Percentiles rank a stretch among this genome's conserved stretches.
Conservation (phyloP, 2,329 filamentous ascomycete species). For the Dactylellina parvicollis region DNA sequence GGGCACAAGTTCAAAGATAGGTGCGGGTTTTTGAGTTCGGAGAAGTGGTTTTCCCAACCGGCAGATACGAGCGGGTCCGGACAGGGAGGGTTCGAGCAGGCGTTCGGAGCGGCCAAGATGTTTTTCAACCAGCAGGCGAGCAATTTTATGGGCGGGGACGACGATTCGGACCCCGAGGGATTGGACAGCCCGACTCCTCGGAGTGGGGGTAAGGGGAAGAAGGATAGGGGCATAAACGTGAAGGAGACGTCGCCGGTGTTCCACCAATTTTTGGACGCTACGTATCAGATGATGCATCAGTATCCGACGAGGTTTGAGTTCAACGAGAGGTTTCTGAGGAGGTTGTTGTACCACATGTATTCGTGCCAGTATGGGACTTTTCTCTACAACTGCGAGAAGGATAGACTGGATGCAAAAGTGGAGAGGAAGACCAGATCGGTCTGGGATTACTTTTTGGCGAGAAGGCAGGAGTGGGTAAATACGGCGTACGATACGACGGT, state of each 20-base stretch:
- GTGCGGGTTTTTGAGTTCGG: slow-evolving; percentile 85
- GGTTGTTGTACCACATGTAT: slow-evolving; percentile 91
- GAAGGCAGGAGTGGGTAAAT: slow-evolving; percentile 83
- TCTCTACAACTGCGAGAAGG: slow-evolving; percentile 92
- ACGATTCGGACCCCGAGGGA: slow-evolving; percentile 71
- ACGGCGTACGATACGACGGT: slow-evolving; percentile 77
- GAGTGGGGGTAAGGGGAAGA: slow-evolving; percentile 55
- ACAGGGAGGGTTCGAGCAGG: slow-evolving; percentile 76
- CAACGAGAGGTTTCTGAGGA: slow-evolving; percentile 89
- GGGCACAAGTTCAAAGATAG: slow-evolving; percentile 96
- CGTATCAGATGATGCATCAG: slow-evolving; percentile 88
- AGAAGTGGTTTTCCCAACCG: slow-evolving; percentile 89
- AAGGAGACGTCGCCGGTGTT: slow-evolving; percentile 96
- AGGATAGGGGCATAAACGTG: slow-evolving; percentile 49
- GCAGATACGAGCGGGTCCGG: slow-evolving; percentile 76
- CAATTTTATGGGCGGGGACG: slow-evolving; percentile 70
- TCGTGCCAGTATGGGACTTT: slow-evolving; percentile 98
- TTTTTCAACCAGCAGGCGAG: slow-evolving; percentile 77
- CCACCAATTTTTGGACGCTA: slow-evolving; percentile 95
- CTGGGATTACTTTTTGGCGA: slow-evolving; percentile 92
- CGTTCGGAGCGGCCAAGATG: slow-evolving; percentile 82
- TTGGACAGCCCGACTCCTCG: slow-evolving; percentile 59
- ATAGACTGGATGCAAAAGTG: slow-evolving; percentile 76
- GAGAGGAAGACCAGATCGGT: slow-evolving; percentile 81
- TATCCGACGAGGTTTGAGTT: slow-evolving; percentile 91